Conservation (phyloP, 169 alveolate species). For the Plasmodium falciparum region DNA sequence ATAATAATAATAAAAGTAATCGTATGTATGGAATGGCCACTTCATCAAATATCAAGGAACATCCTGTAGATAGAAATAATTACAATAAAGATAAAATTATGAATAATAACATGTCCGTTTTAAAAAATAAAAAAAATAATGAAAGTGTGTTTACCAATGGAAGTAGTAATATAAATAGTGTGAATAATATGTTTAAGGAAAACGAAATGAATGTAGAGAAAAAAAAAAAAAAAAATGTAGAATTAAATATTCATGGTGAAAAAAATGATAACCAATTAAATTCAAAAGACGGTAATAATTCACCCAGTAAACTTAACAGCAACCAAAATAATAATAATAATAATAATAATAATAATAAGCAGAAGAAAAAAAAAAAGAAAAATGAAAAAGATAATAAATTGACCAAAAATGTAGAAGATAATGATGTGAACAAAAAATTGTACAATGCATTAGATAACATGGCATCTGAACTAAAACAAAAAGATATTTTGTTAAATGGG, state of each 20-base stretch:
- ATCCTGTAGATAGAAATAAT: background rate
- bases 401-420: background rate
- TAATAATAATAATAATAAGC: background rate
- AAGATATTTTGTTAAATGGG: background rate
- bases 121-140: background rate
- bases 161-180: conserved; percentile 7
- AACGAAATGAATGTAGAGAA: conserved; percentile 23
- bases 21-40: background rate
- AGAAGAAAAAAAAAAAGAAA: conserved; percentile 6
- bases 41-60: background rate
- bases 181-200: background rate
- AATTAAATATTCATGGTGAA: conserved; percentile 36
- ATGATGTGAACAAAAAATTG: conserved; percentile 6
- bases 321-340: background rate
- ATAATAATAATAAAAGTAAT: background rate
- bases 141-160: background rate
- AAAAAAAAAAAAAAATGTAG: too few relatives aligned
- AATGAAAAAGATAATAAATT: background rate
- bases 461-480: background rate
- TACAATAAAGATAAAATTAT: background rate
- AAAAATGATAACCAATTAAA: conserved; percentile 1
- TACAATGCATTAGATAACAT: background rate
- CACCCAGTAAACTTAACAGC: background rate
- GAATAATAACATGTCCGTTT: background rate
- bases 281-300: background rate